Conservation (phyloP, 805 yeast species). For the Hanseniaspora valbyensis region DNA sequence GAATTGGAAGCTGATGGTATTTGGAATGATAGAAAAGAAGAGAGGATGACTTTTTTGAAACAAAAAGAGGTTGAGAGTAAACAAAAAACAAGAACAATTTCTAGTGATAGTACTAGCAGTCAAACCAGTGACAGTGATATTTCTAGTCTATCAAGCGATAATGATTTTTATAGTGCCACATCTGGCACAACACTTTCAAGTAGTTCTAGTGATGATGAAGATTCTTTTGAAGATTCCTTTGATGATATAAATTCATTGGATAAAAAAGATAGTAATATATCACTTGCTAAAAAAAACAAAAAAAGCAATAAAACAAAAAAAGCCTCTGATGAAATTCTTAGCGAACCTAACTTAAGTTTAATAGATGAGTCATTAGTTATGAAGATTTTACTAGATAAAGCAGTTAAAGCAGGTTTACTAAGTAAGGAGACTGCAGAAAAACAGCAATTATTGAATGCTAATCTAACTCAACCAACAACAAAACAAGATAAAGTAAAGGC, state of each 20-base stretch:
- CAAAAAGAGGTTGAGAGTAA: constrained; percentile 3
- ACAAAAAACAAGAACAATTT: background rate
- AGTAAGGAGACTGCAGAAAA: constrained; percentile 4
- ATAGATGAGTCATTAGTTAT: constrained; percentile 7
- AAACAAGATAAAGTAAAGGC: background rate
- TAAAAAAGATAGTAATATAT: too few relatives aligned
- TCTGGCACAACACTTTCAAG: background rate
- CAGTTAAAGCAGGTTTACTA: constrained; percentile 11
- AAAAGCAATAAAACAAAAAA: background rate
- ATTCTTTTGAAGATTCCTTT: background rate
- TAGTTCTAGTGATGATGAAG: background rate
- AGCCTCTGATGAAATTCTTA: background rate
- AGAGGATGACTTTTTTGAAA: constrained; percentile 3
- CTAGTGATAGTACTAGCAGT: background rate
- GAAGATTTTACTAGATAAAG: constrained; percentile 10
- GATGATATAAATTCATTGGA: too few relatives aligned
- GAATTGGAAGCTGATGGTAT: background rate
- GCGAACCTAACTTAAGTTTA: background rate
- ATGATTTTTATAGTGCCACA: background rate
- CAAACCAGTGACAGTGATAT: background rate
- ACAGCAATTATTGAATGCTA: background rate
- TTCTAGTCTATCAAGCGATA: background rate
- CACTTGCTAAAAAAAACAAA: background rate
- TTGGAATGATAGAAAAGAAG: background rate
- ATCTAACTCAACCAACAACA: background rate